A percentile compares a stretch with the other conserved stretches of the same genome.
Evolutionary conservation across 495 filamentous ascomycete species (phyloP).

Genomic region (Darksidea phi): DNA sequence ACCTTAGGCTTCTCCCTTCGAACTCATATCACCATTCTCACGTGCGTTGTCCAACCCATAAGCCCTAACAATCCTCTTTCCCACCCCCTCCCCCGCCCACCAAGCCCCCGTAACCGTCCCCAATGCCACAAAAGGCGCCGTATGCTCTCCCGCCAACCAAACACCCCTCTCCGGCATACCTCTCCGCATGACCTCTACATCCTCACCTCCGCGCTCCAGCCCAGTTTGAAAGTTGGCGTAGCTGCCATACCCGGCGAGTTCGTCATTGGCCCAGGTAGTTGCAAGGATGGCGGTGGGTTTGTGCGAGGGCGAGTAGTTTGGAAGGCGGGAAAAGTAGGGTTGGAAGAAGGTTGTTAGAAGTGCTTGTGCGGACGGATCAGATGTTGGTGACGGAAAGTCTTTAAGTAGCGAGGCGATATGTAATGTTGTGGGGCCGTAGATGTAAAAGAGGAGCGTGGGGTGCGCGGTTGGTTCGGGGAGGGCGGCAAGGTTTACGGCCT

Average conservation of each 20-base stretch:
- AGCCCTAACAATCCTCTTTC: slow-evolving; percentile 56
- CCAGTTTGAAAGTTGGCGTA: slow-evolving; percentile 89
- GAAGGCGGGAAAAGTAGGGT: slow-evolving; percentile 75
- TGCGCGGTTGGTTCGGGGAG: slow-evolving; percentile 62
- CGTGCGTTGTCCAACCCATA: slow-evolving; percentile 34
- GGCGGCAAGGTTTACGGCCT: slow-evolving; percentile 73
- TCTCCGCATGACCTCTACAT: slow-evolving; percentile 69
- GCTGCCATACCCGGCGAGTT: slow-evolving; percentile 81
- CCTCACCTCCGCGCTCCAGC: slow-evolving; percentile 64
- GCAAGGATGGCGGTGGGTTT: slow-evolving; percentile 61
- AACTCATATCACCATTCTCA: slow-evolving; percentile 14
- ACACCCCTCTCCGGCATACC: slow-evolving; percentile 68
- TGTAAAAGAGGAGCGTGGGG: slow-evolving; percentile 91
- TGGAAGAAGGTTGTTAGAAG: slow-evolving; percentile 61
- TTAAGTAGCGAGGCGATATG: slow-evolving; percentile 52
- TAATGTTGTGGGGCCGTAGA: slow-evolving; percentile 62
- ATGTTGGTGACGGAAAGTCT: slow-evolving; percentile 46
- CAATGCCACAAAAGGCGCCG: slow-evolving; percentile 81
- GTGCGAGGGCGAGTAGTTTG: slow-evolving; percentile 64
- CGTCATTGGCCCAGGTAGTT: slow-evolving; percentile 80
- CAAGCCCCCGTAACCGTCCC: slow-evolving; percentile 89
- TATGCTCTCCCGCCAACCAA: slow-evolving; percentile 96
- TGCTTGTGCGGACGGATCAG: slow-evolving; percentile 42
- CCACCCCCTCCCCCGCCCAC: slow-evolving; percentile 85
- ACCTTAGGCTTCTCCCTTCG: no score